Evolutionary conservation across 306 rosid genomes (phyloP).

Genomic region (apple (Malus domestica)): DNA sequence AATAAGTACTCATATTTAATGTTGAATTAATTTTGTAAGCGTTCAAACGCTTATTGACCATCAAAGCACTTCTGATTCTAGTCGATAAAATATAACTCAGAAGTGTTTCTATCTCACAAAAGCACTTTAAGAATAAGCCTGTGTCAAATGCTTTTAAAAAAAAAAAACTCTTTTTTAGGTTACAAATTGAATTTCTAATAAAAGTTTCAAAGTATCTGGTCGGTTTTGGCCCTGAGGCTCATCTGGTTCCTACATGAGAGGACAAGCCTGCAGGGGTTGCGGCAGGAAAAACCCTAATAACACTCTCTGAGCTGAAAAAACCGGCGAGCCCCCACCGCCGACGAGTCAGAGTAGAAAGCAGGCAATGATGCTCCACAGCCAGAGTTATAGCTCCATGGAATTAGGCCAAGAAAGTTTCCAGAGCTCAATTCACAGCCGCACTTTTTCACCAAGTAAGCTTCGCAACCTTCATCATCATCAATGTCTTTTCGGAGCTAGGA

Average conservation of each 20-base stretch:
- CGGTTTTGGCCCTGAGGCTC: background rate
- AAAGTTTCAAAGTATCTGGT: background rate
- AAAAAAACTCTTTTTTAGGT: no score
- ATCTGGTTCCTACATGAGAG: background rate
- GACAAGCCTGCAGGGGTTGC: background rate
- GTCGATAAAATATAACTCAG: no score
- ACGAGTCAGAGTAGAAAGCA: background rate
- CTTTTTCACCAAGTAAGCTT: slow-evolving; percentile 20
- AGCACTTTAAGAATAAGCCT: no score
- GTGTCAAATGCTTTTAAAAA: no score
- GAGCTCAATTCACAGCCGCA: slow-evolving; percentile 17
- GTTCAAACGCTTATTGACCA: background rate
- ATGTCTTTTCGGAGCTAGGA: slow-evolving; percentile 17
- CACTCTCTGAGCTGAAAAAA: background rate
- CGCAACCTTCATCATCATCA: slow-evolving; percentile 7
- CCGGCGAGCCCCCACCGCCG: background rate
- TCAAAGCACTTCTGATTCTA: no score
- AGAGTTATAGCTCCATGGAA: slow-evolving; percentile 23
- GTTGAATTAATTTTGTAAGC: no score
- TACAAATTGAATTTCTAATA: background rate
- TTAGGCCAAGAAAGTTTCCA: slow-evolving; percentile 34
- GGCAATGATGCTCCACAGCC: slow-evolving; percentile 27
- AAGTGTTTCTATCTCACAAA: no score
- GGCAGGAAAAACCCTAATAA: background rate
- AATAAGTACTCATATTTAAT: no score